Evolutionary conservation across 1,284 basidiomycete genomes (phyloP), one percentile per base, ranked within the genome.

Genomic region (Ganoderma resinaceum): DNA sequence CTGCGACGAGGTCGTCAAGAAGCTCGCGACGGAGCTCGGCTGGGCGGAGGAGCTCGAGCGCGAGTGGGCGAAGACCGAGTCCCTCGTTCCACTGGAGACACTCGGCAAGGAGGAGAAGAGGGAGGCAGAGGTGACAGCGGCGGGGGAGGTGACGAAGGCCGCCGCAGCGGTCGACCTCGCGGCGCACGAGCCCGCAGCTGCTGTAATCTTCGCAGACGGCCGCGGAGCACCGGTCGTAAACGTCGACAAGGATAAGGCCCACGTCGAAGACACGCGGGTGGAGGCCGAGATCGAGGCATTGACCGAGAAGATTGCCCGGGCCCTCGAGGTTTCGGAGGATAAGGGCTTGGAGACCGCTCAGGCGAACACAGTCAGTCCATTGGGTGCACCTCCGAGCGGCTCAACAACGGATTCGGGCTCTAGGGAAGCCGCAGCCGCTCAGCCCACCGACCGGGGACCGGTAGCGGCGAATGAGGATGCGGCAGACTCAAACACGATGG

Each of bases 11-110:
- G 81, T 89, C 52, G 84, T 94, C 14, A 79, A 81, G 40, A 80
- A 87, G 37, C 81, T 94, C 23, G 88, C 86, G 74, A 78, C 78
- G 66, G 86, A 86, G 73, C 85, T 94, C 16, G 91, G 90, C 6
- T 94, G 92, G 92, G 83, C 85, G 61, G 83, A 88, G 5, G 91
- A 93, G 64, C 80, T 94, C 35, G 81, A 86, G 61, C 78, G 76
- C 26, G 77, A 85, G 42, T 93, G 91, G 91, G 82, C 79, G 16
- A 84, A 82, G 72, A 91, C 90, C 16, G 75, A 76, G 71, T 23
- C 66, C 57, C 35, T 67, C 65, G 69, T 46, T 42, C 73, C 72
- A 43, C 68, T 75, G 35, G 69, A 63, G 61, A 62, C 38, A 66
- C 38, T 61, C 9, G 20, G 23, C 26, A 49, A 49, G 29, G 26